These are phyloP conservation scores for Boletus rufocinnamomeus DNA, from an alignment of 768 basidiomycete species.

Conservation along the genomic window DNA sequence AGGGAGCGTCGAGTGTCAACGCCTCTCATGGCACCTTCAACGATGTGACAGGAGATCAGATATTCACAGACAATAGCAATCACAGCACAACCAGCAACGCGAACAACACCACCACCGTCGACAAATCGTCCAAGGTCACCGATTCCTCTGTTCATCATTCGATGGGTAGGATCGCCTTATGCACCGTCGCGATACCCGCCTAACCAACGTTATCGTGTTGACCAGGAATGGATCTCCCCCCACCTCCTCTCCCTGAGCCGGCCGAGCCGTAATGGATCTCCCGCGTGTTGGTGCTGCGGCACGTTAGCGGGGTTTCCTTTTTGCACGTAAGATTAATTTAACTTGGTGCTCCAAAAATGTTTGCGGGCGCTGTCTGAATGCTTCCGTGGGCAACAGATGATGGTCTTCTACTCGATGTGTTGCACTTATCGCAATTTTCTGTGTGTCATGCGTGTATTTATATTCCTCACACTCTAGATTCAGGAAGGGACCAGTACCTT, in stretches of 20 bases:
- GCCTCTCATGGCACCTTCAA: slow-evolving; percentile 21
- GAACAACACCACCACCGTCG: slow-evolving; percentile 22
- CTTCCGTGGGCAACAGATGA: neutral
- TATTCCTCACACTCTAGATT: neutral
- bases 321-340: neutral
- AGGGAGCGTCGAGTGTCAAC: slow-evolving; percentile 20
- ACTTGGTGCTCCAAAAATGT: neutral
- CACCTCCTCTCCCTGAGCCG: slow-evolving; percentile 6
- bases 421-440: neutral
- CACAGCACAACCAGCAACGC: slow-evolving; percentile 16
- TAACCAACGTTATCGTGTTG: neutral
- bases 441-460: neutral
- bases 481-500: neutral
- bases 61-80: slow-evolving; percentile 20
- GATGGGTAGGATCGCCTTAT: slow-evolving; percentile 17
- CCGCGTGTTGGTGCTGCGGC: neutral
- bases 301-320: neutral
- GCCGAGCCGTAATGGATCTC: neutral
- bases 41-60: slow-evolving; percentile 25
- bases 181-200: neutral
- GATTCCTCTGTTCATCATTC: slow-evolving; percentile 30
- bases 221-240: slow-evolving; percentile 2
- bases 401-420: neutral
- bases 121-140: slow-evolving; percentile 15
- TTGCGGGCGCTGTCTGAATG: neutral